Percentiles rank a stretch among this genome's conserved stretches.
Conservation (phyloP, 768 basidiomycete genomes). For the Hortiboletus flavorubellus region DNA sequence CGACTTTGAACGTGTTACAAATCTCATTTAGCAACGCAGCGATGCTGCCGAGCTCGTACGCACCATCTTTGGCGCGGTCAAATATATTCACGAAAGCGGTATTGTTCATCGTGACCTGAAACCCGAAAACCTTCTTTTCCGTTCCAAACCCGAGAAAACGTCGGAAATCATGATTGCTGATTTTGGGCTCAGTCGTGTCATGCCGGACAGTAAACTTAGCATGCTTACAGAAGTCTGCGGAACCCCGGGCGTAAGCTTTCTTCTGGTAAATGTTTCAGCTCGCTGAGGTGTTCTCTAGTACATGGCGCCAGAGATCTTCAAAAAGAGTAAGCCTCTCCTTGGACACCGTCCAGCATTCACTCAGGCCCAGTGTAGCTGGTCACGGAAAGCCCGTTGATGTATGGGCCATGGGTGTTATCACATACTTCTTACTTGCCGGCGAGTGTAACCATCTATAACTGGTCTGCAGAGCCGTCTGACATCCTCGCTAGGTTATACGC, state of each 20-base stretch:
- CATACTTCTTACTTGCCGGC: constrained; percentile 89
- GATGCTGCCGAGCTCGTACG: constrained; percentile 89
- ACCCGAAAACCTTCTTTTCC: constrained; percentile 97
- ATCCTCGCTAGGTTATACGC: constrained; percentile 70
- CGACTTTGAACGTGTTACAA: not conserved
- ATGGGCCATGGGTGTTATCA: constrained; percentile 98
- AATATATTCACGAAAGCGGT: constrained; percentile 86
- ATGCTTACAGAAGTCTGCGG: constrained; percentile 94
- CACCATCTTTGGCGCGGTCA: constrained; percentile 82
- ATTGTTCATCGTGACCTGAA: constrained; percentile 98
- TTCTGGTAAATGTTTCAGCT: not conserved
- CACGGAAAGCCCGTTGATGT: constrained; percentile 94
- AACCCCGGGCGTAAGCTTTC: constrained; percentile 68
- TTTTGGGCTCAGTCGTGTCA: constrained; percentile 88
- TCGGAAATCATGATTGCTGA: constrained; percentile 97
- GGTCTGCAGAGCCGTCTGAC: not conserved
- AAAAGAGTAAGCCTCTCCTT: constrained; percentile 57
- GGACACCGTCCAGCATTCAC: not conserved
- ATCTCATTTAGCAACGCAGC: constrained; percentile 41
- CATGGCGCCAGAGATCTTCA: constrained; percentile 97
- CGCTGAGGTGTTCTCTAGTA: constrained; percentile 45
- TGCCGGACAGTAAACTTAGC: constrained; percentile 86
- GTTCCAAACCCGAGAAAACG: constrained; percentile 73
- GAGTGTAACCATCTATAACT: not conserved
- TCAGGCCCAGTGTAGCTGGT: constrained; percentile 50